Conservation (phyloP, 164 flowering plant genomes). For the Nelumbo lutea region DNA sequence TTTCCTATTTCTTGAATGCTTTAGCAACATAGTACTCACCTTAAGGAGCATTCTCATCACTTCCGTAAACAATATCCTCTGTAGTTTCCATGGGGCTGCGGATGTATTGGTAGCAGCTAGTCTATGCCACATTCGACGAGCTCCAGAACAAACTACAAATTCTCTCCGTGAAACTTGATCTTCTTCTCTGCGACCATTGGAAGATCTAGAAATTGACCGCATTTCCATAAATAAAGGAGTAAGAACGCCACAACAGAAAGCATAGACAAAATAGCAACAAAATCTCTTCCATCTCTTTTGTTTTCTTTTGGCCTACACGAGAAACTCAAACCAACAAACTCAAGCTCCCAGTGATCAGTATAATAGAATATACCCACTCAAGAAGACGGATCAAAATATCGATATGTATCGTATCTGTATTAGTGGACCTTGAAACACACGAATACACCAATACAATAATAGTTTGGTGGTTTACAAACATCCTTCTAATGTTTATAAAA, state of each 20-base stretch:
- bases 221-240: conserved; percentile 78
- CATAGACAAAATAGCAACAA: conserved; percentile 54
- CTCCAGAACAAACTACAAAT: conserved; percentile 59
- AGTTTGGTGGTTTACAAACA: too few relatives aligned
- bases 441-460: too few relatives aligned
- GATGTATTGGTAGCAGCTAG: conserved; percentile 77
- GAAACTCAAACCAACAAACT: too few relatives aligned
- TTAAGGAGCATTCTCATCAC: conserved; percentile 65
- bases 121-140: conserved; percentile 84
- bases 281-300: conserved; percentile 60
- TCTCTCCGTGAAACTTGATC: conserved; percentile 57
- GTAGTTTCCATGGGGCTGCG: conserved; percentile 33
- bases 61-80: conserved; percentile 61
- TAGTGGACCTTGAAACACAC: too few relatives aligned
- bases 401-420: too few relatives aligned
- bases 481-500: too few relatives aligned
- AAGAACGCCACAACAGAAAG: conserved; percentile 48
- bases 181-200: conserved; percentile 33
- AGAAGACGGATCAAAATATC: too few relatives aligned
- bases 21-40: conserved; percentile 48
- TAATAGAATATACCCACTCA: too few relatives aligned
- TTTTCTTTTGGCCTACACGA: background rate
- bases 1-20: conserved; percentile 67
- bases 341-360: too few relatives aligned
- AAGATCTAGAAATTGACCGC: conserved; percentile 45